phyloP scores from a whole-genome alignment of 495 filamentous ascomycete genomes.

The Penicillium egyptiacum region DNA sequence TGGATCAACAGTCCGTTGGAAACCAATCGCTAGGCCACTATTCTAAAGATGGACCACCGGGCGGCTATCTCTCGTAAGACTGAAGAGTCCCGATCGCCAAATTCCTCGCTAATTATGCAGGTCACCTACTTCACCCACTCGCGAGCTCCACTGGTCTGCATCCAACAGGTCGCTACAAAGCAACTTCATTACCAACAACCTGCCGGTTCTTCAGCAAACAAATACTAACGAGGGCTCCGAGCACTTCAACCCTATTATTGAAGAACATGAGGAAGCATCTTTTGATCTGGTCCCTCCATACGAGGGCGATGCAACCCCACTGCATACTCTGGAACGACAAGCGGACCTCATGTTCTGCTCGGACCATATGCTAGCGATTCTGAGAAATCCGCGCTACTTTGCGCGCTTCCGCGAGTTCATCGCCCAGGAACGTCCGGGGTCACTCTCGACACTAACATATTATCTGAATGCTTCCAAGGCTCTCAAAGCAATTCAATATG shows the following conservation, averaged over 20 bases:
- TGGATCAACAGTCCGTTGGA: conserved; percentile 4
- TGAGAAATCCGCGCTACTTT: conserved; percentile 67
- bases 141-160: conserved; percentile 15
- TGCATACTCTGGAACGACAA: conserved; percentile 53
- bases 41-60: conserved; percentile 2
- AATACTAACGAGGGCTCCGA: conserved; percentile 35
- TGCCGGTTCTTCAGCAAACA: conserved; percentile 33
- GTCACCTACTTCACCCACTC: conserved; percentile 12
- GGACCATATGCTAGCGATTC: conserved; percentile 58
- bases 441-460: conserved; percentile 61
- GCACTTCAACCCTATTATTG: conserved; percentile 30
- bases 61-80: not conserved
- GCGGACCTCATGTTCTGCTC: conserved; percentile 63
- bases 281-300: conserved; percentile 38
- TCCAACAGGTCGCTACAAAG: conserved; percentile 30
- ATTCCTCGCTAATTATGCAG: conserved; percentile 3
- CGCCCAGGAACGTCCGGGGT: conserved; percentile 68
- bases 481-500: conserved; percentile 68
- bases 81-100: conserved; percentile 1
- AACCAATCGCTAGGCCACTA: conserved; percentile 7
- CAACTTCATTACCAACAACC: conserved; percentile 28
- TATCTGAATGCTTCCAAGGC: conserved; percentile 68
- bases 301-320: conserved; percentile 21
- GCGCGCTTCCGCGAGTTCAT: conserved; percentile 63
- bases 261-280: conserved; percentile 25